Evolutionary conservation across 371 early-diverging fungal genomes (phyloP), one percentile per base, ranked within the genome.

Genomic region (Apophysomyces elegans): DNA sequence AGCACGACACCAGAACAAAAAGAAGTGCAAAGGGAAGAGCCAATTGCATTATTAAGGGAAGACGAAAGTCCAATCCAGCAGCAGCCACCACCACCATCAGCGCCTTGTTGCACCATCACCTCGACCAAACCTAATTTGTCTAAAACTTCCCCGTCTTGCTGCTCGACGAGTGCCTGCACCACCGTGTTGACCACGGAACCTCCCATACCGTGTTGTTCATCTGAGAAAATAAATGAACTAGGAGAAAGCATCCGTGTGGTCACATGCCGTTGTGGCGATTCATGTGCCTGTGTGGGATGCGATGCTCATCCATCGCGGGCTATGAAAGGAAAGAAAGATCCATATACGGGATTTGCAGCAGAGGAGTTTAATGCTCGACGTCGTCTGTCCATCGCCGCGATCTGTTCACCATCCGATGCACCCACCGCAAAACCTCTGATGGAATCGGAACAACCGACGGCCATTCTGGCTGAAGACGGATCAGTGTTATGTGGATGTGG

Each of bases 191-290:
- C 60, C 12, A 13, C 60, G 13, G n/a, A 9, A 35, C 60, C 60
- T 3, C 41, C 63, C 21, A 21, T 58, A 4, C 65, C 69, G 13
- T 77, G 77, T 14, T 71, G 72, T 56, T 69, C 72, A 11, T 67
- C 71, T 8, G 64, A 72, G 4, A 65, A 72, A 9, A 67, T 67
- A 38, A 77, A 74, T 39, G 66, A 71, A 35, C 68, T 71, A 16
- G 77, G 77, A 5, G 69, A 74, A 41, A 66, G 54, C 0, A 76
- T 76, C 32, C 72, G 78, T 7, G 60, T 82, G 0, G 75, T 82
- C 11, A 82, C 82, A 0, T 82, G 82, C 58, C 79, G 82, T 1
- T 82, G 82, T 66, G 82, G 82, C 13, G 82, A 82, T 56, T 70
- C 74, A 1, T 82, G 82, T 58, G 72, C 77, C 12, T 82, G 82